Percentiles rank a stretch among this genome's conserved stretches.
These are phyloP conservation scores for Penicillium brasilianum DNA, from an alignment of 2,329 filamentous ascomycete species.

Conservation along the genomic window DNA sequence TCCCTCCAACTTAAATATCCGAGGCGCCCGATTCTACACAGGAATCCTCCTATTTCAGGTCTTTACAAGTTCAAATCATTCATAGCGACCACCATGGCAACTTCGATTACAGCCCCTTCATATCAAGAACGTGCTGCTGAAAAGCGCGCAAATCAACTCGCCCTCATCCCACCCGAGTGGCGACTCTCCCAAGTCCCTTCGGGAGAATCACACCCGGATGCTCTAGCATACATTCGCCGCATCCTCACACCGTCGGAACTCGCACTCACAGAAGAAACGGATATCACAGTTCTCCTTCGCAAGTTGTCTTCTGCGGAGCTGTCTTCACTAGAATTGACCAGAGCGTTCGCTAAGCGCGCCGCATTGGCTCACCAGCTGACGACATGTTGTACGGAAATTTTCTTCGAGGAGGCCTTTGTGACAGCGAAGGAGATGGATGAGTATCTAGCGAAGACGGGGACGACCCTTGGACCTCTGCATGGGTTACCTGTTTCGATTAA, in stretches of 20 bases:
- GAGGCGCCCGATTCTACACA: background rate
- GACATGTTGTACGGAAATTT: slow-evolving; percentile 56
- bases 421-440: slow-evolving; percentile 54
- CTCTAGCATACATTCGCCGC: slow-evolving; percentile 25
- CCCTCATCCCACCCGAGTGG: slow-evolving; percentile 33
- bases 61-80: background rate
- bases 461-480: slow-evolving; percentile 61
- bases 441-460: slow-evolving; percentile 44
- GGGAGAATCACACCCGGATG: slow-evolving; percentile 26
- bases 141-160: slow-evolving; percentile 31
- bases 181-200: slow-evolving; percentile 31
- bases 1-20: slow-evolving; percentile 6
- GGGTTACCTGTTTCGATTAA: slow-evolving; percentile 61
- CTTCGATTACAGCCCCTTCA: slow-evolving; percentile 13
- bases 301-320: slow-evolving; percentile 30
- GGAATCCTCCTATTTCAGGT: background rate
- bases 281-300: slow-evolving; percentile 30
- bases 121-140: slow-evolving; percentile 32
- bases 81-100: slow-evolving; percentile 9
- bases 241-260: slow-evolving; percentile 26
- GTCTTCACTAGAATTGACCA: slow-evolving; percentile 29
- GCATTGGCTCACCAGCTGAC: slow-evolving; percentile 42
- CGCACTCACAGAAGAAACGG: slow-evolving; percentile 31
- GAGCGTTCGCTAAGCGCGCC: slow-evolving; percentile 47
- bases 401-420: slow-evolving; percentile 56